Evolutionary conservation across 177 flowering plant species (phyloP).

Genomic region (Tripterygium wilfordii): DNA sequence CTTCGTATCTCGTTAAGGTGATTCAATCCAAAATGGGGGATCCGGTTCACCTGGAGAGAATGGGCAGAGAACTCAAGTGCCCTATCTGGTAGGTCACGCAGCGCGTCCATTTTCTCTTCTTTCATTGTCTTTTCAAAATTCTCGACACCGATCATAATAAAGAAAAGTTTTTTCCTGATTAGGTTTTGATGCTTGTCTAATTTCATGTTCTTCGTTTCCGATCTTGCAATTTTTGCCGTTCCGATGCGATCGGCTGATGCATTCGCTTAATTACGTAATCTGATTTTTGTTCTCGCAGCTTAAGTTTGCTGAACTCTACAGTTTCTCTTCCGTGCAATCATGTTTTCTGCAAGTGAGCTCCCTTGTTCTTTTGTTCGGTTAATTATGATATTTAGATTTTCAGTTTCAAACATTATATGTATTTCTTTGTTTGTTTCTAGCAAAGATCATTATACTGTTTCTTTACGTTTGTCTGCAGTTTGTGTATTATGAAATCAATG

Average conservation of each 20-base stretch:
- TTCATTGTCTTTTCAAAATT: background rate
- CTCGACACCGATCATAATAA: too few species aligned
- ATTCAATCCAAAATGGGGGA: conserved; percentile 43
- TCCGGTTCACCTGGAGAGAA: conserved; percentile 57
- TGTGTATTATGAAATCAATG: conserved; percentile 73
- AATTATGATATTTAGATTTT: background rate
- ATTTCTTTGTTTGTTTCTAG: background rate
- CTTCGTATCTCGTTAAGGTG: too few species aligned
- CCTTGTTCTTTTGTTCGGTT: background rate
- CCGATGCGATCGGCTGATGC: background rate
- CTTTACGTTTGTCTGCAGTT: conserved; percentile 27
- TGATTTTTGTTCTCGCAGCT: conserved; percentile 37
- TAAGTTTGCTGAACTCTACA: conserved; percentile 62
- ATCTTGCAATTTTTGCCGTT: background rate
- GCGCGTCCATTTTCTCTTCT: background rate
- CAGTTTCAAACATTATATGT: background rate
- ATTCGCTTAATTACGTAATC: background rate
- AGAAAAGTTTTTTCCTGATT: too few species aligned
- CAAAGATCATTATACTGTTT: background rate
- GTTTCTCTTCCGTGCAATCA: conserved; percentile 86
- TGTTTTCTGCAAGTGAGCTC: conserved; percentile 53
- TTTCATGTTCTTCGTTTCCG: too few species aligned
- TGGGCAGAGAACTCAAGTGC: conserved; percentile 96
- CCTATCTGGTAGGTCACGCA: conserved; percentile 71
- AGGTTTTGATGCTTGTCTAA: too few species aligned